A percentile compares a stretch with the other conserved stretches of the same genome.
Conservation (phyloP, 805 yeast species). For the Wickerhamiella australiensis region DNA sequence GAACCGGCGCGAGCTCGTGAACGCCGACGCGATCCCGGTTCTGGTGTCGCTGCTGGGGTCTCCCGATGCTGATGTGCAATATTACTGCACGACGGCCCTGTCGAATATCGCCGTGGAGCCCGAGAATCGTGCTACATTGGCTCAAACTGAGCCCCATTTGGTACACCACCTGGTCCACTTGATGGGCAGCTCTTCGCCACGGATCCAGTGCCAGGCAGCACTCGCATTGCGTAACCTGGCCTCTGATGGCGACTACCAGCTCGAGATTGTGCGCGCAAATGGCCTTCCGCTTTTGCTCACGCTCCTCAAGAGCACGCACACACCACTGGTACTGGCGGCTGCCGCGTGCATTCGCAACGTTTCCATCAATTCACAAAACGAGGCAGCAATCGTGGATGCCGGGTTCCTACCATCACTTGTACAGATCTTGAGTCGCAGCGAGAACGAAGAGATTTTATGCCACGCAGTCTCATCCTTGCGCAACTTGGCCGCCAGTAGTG, state of each 20-base stretch:
- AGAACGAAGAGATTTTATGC: conserved; percentile 93
- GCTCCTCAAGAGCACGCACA: conserved; percentile 75
- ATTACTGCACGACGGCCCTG: conserved; percentile 94
- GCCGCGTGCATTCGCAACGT: conserved; percentile 97
- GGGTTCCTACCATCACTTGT: conserved; percentile 91
- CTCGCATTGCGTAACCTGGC: conserved; percentile 91
- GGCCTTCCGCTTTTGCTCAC: conserved; percentile 91
- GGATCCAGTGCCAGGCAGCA: conserved; percentile 98
- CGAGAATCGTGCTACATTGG: conserved; percentile 70
- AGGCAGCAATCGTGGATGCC: conserved; percentile 89
- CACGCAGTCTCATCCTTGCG: conserved; percentile 95
- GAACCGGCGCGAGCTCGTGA: conserved; percentile 89
- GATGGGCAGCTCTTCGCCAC: conserved; percentile 86
- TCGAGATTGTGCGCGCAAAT: conserved; percentile 89
- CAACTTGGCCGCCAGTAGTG: conserved; percentile 91
- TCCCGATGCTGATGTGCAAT: conserved; percentile 92
- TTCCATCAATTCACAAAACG: conserved; percentile 92
- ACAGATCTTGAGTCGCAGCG: conserved; percentile 56
- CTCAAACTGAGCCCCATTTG: conserved; percentile 85
- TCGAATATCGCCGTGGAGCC: conserved; percentile 97
- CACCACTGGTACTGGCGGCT: conserved; percentile 86
- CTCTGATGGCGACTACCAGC: conserved; percentile 88
- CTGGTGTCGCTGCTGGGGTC: conserved; percentile 75
- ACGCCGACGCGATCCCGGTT: conserved; percentile 97
- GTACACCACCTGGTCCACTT: conserved; percentile 76